A percentile compares a stretch with the other conserved stretches of the same genome.
These are phyloP conservation scores for Limnanthes douglasii DNA, from an alignment of 345 rosid species.

Conservation along the genomic window DNA sequence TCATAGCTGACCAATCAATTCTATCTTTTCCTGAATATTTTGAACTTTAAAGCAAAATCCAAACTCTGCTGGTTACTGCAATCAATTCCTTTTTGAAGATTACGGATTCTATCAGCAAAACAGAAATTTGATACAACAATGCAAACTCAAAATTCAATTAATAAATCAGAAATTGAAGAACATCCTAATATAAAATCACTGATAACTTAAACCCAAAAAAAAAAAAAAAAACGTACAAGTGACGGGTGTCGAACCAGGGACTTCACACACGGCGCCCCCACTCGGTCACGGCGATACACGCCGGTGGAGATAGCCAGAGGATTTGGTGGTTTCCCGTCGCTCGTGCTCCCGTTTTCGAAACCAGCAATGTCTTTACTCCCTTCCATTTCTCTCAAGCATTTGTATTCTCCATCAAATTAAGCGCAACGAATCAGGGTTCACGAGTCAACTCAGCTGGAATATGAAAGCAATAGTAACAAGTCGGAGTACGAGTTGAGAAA, in stretches of 20 bases:
- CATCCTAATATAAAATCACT: too few relatives aligned
- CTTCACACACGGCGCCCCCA: conserved; percentile 26
- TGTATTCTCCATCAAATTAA: too few relatives aligned
- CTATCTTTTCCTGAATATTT: too few relatives aligned
- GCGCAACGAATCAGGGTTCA: too few relatives aligned
- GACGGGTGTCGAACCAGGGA: conserved; percentile 63
- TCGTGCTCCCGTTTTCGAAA: conserved; percentile 35
- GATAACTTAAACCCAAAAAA: neutral
- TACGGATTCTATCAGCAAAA: neutral
- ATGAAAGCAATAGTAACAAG: too few relatives aligned
- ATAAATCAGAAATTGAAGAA: too few relatives aligned
- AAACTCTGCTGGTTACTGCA: neutral
- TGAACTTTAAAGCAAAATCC: neutral
- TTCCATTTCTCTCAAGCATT: conserved; percentile 49
- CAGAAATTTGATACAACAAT: neutral
- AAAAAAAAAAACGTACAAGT: conserved; percentile 29
- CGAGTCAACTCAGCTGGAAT: too few relatives aligned
- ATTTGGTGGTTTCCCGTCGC: conserved; percentile 57
- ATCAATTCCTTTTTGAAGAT: neutral
- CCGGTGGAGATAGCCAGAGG: conserved; percentile 24
- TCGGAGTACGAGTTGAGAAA: too few relatives aligned
- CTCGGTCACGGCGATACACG: conserved; percentile 15
- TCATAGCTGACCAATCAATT: too few relatives aligned
- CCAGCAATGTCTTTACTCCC: conserved; percentile 23
- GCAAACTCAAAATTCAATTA: neutral